These are phyloP conservation scores for Schizophyllum amplum DNA, from an alignment of 1,284 basidiomycete species.

Conservation along the genomic window DNA sequence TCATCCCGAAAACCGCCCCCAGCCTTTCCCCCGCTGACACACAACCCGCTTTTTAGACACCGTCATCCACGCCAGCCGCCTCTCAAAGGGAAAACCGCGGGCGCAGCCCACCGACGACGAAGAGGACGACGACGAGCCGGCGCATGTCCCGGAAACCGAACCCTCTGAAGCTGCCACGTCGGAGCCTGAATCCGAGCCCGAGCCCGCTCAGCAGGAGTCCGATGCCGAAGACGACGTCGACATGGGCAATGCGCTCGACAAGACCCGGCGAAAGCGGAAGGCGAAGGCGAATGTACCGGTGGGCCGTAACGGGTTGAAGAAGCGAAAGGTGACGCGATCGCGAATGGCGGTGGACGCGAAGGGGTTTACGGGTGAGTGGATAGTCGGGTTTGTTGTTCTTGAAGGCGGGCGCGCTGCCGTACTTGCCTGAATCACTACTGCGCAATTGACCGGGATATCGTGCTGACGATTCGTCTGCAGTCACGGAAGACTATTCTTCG, in stretches of 20 bases:
- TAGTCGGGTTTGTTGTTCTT: too few species aligned
- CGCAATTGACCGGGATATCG: too few species aligned
- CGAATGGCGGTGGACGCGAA: conserved; percentile 48
- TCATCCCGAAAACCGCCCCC: background rate
- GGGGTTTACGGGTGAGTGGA: conserved; percentile 59
- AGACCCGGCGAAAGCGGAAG: conserved; percentile 42
- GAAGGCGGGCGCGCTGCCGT: too few species aligned
- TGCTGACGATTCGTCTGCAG: conserved; percentile 26
- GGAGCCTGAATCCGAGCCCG: conserved; percentile 19
- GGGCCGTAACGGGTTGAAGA: conserved; percentile 66
- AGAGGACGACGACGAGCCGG: conserved; percentile 33
- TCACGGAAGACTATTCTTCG: conserved; percentile 68
- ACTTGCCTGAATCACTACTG: too few species aligned
- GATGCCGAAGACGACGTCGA: conserved; percentile 24
- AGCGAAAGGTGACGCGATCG: conserved; percentile 55
- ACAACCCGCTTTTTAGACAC: too few species aligned
- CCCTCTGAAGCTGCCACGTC: too few species aligned
- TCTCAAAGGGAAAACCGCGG: background rate
- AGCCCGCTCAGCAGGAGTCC: conserved; percentile 21
- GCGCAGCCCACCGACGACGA: background rate
- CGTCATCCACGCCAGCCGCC: background rate
- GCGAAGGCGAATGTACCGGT: conserved; percentile 56
- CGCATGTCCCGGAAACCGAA: conserved; percentile 22
- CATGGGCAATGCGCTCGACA: conserved; percentile 29
- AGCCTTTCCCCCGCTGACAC: background rate